Conservation (phyloP, 2,329 filamentous ascomycete genomes). For the Pseudopithomyces chartarum region DNA sequence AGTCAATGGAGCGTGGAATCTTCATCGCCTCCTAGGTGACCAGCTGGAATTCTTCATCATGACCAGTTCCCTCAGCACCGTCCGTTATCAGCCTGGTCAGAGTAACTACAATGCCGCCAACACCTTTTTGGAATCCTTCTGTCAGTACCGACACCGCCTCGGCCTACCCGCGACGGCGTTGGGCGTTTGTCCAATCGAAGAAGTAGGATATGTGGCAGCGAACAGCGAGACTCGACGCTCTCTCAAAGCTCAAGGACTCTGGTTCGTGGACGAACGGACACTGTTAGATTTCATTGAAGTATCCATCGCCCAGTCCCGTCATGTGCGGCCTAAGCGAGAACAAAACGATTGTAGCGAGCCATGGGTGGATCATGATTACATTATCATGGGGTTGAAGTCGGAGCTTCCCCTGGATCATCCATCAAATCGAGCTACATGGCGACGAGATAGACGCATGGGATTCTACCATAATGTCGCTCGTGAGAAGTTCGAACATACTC, state of each 20-base stretch:
- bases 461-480: neutral
- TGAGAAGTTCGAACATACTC: neutral
- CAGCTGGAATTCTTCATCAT: slow-evolving; percentile 21
- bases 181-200: slow-evolving; percentile 45
- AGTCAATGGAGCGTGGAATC: slow-evolving; percentile 33
- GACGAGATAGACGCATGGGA: neutral
- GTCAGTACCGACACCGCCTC: slow-evolving; percentile 39
- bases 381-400: neutral
- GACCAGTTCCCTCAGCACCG: slow-evolving; percentile 10
- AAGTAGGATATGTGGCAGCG: slow-evolving; percentile 41
- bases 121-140: slow-evolving; percentile 48
- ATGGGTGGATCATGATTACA: neutral
- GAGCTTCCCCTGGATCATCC: neutral
- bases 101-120: slow-evolving; percentile 18
- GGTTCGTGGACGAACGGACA: neutral
- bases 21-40: slow-evolving; percentile 10
- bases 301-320: neutral
- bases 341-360: no score
- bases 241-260: neutral
- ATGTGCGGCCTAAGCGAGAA: no score
- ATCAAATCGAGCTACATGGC: neutral
- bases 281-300: neutral
- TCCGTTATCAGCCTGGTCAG: slow-evolving; percentile 13
- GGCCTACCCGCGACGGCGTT: slow-evolving; percentile 43
- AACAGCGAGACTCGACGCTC: neutral